Base-by-base conservation (phyloP, 108 stramenopile genomes). In the Mediolabrus comicus region DNA sequence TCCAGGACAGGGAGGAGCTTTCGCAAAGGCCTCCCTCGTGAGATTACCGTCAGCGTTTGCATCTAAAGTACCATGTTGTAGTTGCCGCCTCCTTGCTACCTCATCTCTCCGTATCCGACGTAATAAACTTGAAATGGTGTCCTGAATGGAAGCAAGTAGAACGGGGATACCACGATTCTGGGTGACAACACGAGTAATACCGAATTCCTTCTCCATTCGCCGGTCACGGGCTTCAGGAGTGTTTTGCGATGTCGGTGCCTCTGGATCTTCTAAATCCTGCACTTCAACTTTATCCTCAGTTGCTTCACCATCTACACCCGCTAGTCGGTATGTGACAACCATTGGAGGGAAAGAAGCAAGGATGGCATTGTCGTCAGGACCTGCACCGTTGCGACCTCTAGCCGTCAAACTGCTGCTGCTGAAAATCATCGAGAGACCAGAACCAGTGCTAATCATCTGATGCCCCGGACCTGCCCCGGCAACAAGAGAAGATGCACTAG, bases 281-380 rank as follows among this genome's bases (percentile, higher is more conserved):
- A 58, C 54, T 34, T 81, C 80, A 8, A 93, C 86, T 26, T 83
- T 84, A 67, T 94, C 93, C 80, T 94, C 93, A 6, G 93, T 94
- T 0, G 93, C 93, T 68, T 94, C 93, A 13, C 93, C 93, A 67
- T 94, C 93, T 3, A 94, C 93, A 35, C 93, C 93, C 25, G 85
- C 87, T 53, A 92, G 57, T 24, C 88, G 74, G 71, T 94, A 94
- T 10, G 89, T 94, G 2, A 85, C 79, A 34, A 91, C 77, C 88
- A 88, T 87, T 4, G 87, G 83, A 43, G 90, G 90, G 17, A 92
- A 64, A 11, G 68, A 65, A 7, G 78, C 67, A 31, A 75, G 19
- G 25, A 87, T 77, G 2, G 86, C 80, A 27, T 83, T 75, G 12
- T 67, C 71, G 36, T 58, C 71, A 17, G 55, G 0, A 3, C 27